Evolutionary conservation across 257 asterid genomes (phyloP), one percentile per base, ranked within the genome.

Genomic region (Penstemon barbatus): DNA sequence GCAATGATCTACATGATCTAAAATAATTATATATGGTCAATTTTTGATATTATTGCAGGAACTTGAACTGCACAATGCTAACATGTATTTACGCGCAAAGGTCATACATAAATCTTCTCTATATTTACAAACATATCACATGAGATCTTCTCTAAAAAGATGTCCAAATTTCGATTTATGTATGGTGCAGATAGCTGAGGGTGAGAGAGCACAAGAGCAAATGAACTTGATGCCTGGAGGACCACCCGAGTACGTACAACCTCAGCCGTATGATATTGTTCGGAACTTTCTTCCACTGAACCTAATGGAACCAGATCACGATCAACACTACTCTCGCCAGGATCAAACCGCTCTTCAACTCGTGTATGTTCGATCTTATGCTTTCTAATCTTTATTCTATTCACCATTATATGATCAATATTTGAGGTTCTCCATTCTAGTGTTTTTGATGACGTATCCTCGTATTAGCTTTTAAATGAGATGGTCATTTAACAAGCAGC

Each of bases 71-170:
- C 95, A 91, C 72, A 85, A 91, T 64, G 93, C 95, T 63, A 91
- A 91, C 85, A 84, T 87, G 91, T 87, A 79, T 74, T 95, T 91
- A 8, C 79, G 93, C 66, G 87, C 96, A 77, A 89, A 85, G 97
- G 97, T 91, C 41, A 19, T 8, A 37, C 10, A 25, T 43, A 19
- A 2, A 57, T 39, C 57, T 12, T 55, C 41, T 37, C 15, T 50
- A 58, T 38, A 3, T 5, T 6, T 18, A 7, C 4, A 6, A 5
- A 72, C 5, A 66, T 18, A 19, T 57, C 39, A 42, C 13, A 38
- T 25, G 33, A 25, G 2, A 25, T 25, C 2, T 1, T 2, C 2
- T 1, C 33, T 25, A 25, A 25, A 25, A 25, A 25, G 33, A 25
- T 25, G 33, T 25, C 33, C 33, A 25, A 25, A 25, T 25, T 25